Conservation (phyloP, 192 early-diverging fungal genomes). For the Fimicolochytrium jonesii region DNA sequence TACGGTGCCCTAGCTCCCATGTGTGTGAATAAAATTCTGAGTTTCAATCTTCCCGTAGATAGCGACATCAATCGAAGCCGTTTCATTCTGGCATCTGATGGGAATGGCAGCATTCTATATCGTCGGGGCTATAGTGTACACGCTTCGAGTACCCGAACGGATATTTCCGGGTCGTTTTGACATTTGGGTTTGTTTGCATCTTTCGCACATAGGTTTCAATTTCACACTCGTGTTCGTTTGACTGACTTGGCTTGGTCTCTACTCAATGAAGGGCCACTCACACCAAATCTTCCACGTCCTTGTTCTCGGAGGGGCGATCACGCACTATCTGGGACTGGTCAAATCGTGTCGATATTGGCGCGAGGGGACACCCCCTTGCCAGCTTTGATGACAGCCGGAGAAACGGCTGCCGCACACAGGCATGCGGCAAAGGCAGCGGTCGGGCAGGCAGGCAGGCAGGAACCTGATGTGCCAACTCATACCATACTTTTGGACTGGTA, state of each 20-base stretch:
- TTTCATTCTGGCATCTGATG: slow-evolving; percentile 64
- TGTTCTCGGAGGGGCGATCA: slow-evolving; percentile 65
- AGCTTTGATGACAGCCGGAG: too few relatives aligned
- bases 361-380: slow-evolving; percentile 1
- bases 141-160: slow-evolving; percentile 70
- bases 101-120: slow-evolving; percentile 75
- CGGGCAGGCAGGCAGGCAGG: too few relatives aligned
- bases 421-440: too few relatives aligned
- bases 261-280: slow-evolving; percentile 50
- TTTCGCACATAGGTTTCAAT: too few relatives aligned
- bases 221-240: neutral
- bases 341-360: too few relatives aligned
- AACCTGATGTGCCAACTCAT: too few relatives aligned
- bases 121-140: slow-evolving; percentile 79
- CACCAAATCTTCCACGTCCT: slow-evolving; percentile 90
- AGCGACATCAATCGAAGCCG: neutral
- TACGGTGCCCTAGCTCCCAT: neutral
- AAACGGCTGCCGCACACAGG: too few relatives aligned
- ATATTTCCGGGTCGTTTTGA: slow-evolving; percentile 81
- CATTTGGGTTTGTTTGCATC: slow-evolving; percentile 52
- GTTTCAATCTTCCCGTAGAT: neutral
- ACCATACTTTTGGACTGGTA: too few relatives aligned
- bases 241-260: neutral
- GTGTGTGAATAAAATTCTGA: neutral
- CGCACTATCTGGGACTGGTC: slow-evolving; percentile 60